A percentile compares a stretch with the other conserved stretches of the same genome.
phyloP scores from a whole-genome alignment of 148 eudicot species.

The Chenopodium berlandieri region DNA sequence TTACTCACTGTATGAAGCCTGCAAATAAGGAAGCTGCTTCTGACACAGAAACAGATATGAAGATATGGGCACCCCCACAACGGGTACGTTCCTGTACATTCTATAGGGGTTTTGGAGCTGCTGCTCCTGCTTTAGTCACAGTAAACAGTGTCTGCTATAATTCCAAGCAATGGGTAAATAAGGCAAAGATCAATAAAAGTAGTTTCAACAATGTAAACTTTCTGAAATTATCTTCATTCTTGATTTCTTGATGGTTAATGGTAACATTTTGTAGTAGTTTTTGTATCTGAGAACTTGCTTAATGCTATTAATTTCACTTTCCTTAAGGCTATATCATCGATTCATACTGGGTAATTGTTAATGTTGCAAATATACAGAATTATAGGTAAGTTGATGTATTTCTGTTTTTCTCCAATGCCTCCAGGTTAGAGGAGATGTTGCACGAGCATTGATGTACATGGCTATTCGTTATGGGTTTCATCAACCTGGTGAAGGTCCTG shows the following conservation, averaged over 20 bases:
- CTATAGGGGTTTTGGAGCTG: not conserved
- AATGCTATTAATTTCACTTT: no score
- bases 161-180: not conserved
- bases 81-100: constrained; percentile 29
- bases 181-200: not conserved
- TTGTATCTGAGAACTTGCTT: no score
- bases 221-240: not conserved
- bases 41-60: constrained; percentile 50
- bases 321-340: no score
- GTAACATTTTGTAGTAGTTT: not conserved
- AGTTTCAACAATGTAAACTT: not conserved
- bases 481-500: constrained; percentile 38
- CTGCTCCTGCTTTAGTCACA: not conserved
- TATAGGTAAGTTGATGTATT: not conserved
- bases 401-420: not conserved
- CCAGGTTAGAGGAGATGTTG: constrained; percentile 61
- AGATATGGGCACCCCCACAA: constrained; percentile 52
- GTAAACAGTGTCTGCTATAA: not conserved
- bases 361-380: not conserved
- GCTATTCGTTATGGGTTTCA: constrained; percentile 53
- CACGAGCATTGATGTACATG: constrained; percentile 63
- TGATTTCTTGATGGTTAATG: not conserved
- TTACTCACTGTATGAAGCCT: constrained; percentile 40
- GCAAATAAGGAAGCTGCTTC: constrained; percentile 56
- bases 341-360: not conserved